Evolutionary conservation across 495 filamentous ascomycete species (phyloP).

Genomic region (Chlorociboria aeruginascens): DNA sequence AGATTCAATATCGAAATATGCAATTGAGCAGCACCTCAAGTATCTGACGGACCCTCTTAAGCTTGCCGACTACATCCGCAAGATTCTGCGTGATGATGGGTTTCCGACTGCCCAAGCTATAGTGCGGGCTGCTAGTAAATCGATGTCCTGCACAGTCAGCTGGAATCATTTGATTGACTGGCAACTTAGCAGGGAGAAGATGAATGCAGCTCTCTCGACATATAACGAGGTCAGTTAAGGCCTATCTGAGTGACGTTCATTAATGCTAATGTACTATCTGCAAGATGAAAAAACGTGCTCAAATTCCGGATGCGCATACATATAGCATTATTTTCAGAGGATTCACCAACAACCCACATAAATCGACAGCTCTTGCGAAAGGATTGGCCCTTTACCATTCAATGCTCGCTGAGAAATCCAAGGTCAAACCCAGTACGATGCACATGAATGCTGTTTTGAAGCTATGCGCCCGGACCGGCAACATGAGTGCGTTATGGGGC

Average conservation of each 20-base stretch:
- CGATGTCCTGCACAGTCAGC: slow-evolving; percentile 49
- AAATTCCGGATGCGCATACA: slow-evolving; percentile 60
- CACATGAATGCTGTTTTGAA: slow-evolving; percentile 81
- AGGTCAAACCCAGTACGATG: slow-evolving; percentile 53
- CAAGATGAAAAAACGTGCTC: slow-evolving; percentile 88
- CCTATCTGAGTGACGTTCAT: not conserved
- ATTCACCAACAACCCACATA: slow-evolving; percentile 41
- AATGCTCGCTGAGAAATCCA: slow-evolving; percentile 44
- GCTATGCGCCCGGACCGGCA: slow-evolving; percentile 55
- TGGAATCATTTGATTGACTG: slow-evolving; percentile 84
- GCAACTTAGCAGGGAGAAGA: slow-evolving; percentile 42
- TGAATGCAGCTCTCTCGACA: slow-evolving; percentile 54
- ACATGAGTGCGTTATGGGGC: slow-evolving; percentile 66
- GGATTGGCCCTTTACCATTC: slow-evolving; percentile 62
- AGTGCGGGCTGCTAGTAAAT: slow-evolving; percentile 51
- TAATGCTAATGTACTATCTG: not conserved
- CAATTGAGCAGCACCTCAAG: slow-evolving; percentile 4
- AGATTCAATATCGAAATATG: not conserved
- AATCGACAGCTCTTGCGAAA: slow-evolving; percentile 39
- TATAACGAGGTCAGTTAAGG: slow-evolving; percentile 57
- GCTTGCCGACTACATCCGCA: slow-evolving; percentile 13
- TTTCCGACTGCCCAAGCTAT: slow-evolving; percentile 51
- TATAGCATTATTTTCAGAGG: slow-evolving; percentile 78
- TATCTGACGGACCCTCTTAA: slow-evolving; percentile 20
- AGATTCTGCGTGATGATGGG: slow-evolving; percentile 36